Conservation (phyloP, 129 eudicot species). For the Kitagawia praeruptora region DNA sequence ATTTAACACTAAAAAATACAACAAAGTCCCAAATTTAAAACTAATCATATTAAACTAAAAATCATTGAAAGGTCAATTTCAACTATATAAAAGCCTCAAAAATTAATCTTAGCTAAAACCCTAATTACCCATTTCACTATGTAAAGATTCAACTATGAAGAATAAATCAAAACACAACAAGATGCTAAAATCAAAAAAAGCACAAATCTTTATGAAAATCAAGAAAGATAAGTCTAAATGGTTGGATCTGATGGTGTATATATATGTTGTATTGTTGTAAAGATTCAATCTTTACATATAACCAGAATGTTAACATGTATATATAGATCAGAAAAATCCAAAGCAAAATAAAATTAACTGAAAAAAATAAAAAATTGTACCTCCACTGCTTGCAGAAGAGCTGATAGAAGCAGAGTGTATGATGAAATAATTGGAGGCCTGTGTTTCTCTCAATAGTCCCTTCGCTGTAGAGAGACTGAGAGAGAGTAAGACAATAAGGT, state of each 20-base stretch:
- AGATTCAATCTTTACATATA: neutral
- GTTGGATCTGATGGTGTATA: neutral
- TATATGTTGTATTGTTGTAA: neutral
- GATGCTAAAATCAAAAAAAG: too few relatives aligned
- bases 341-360: neutral
- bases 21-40: neutral
- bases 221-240: neutral
- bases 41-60: neutral
- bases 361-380: neutral
- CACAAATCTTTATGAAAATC: neutral
- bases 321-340: neutral
- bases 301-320: neutral
- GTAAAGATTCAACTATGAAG: too few relatives aligned
- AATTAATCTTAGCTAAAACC: neutral
- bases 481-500: too few relatives aligned
- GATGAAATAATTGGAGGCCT: neutral
- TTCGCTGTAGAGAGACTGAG: neutral
- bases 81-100: neutral
- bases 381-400: neutral
- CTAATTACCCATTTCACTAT: neutral
- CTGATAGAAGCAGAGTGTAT: neutral
- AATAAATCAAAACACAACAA: too few relatives aligned
- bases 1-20: neutral
- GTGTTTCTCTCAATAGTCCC: neutral
- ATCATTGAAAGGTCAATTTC: neutral